phyloP scores from a whole-genome alignment of 139 green algal genomes.

The Volvox africanus region DNA sequence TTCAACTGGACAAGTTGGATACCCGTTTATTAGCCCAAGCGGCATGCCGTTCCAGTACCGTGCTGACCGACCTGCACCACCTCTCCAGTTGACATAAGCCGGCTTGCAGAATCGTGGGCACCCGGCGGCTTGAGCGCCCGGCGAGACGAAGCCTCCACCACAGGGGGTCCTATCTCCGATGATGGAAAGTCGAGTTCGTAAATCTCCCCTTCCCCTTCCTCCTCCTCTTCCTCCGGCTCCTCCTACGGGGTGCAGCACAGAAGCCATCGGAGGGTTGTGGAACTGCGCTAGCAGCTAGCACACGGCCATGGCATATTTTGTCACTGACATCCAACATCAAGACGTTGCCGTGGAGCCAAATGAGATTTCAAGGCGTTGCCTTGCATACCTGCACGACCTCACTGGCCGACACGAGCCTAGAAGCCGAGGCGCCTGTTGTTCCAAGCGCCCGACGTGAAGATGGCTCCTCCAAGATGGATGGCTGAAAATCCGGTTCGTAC shows the following conservation, averaged over 20 bases:
- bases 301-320: too few relatives aligned
- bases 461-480: neutral
- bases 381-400: neutral
- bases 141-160: neutral
- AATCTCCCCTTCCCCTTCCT: neutral
- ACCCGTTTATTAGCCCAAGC: too few relatives aligned
- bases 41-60: too few relatives aligned
- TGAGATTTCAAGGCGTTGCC: neutral
- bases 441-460: neutral
- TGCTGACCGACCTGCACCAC: neutral
- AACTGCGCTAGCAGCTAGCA: too few relatives aligned
- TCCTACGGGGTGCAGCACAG: too few relatives aligned
- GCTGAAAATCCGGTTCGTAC: neutral
- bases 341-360: too few relatives aligned
- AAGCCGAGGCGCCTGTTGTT: too few relatives aligned
- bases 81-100: neutral
- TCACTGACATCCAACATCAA: neutral
- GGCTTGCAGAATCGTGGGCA: neutral
- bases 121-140: neutral
- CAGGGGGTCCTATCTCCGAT: neutral
- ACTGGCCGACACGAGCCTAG: neutral
- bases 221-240: neutral
- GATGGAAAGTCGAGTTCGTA: constrained; percentile 31
- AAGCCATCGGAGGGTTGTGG: too few relatives aligned
- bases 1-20: too few relatives aligned